Percentiles rank a stretch among this genome's conserved stretches.
phyloP scores from a whole-genome alignment of 805 yeast species.

The Spathaspora boniae region DNA sequence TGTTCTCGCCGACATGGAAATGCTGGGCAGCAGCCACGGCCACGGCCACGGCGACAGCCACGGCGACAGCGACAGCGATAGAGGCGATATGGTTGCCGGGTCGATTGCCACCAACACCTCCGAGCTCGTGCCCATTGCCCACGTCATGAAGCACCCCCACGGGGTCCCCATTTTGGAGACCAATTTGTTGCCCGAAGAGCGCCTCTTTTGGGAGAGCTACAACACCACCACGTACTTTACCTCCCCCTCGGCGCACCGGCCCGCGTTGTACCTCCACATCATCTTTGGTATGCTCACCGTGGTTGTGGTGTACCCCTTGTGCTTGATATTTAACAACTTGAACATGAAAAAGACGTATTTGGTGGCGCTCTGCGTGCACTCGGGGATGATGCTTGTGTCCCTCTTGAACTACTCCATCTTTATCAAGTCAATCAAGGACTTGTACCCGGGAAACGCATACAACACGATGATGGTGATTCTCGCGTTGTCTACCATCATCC shows the following conservation, averaged over 20 bases:
- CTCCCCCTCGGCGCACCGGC: slow-evolving; percentile 44
- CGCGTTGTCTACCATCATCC: slow-evolving; percentile 49
- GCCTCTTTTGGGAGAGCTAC: slow-evolving; percentile 72
- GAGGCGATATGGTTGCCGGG: slow-evolving; percentile 6
- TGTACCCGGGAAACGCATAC: slow-evolving; percentile 79
- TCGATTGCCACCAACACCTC: slow-evolving; percentile 8
- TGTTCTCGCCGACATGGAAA: not conserved
- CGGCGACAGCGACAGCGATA: not conserved
- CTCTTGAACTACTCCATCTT: slow-evolving; percentile 55
- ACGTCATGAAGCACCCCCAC: slow-evolving; percentile 45
- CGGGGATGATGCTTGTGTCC: slow-evolving; percentile 45
- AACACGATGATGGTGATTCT: slow-evolving; percentile 61
- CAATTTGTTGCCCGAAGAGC: slow-evolving; percentile 65
- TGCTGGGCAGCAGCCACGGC: not conserved
- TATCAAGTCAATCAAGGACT: slow-evolving; percentile 51
- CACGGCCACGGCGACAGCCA: not conserved
- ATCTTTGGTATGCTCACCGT: slow-evolving; percentile 41
- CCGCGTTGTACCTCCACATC: slow-evolving; percentile 56
- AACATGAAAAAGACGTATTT: slow-evolving; percentile 49
- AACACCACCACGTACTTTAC: slow-evolving; percentile 75
- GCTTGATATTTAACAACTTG: slow-evolving; percentile 60
- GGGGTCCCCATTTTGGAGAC: slow-evolving; percentile 75
- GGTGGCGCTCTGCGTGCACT: slow-evolving; percentile 52
- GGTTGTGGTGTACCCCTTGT: slow-evolving; percentile 62
- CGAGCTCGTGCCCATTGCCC: slow-evolving; percentile 27